These are phyloP conservation scores for Pestalotiopsis sp. DNA, from an alignment of 2,329 filamentous ascomycete genomes.

Conservation along the genomic window DNA sequence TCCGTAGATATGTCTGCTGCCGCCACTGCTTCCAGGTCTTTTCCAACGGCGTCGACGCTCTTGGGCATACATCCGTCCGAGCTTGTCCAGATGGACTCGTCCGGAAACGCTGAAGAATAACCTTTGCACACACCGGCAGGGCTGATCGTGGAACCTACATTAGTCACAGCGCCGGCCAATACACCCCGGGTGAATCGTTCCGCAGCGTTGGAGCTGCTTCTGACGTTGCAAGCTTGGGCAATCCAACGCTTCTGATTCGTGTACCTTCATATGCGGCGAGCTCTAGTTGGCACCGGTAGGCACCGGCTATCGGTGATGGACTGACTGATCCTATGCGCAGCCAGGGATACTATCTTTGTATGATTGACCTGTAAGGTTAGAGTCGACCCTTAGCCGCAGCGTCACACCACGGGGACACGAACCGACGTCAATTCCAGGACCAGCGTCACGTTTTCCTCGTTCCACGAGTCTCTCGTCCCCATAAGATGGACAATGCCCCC, in stretches of 20 bases:
- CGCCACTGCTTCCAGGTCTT: too few species aligned
- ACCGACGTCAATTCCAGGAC: conserved; percentile 5
- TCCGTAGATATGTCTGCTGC: too few species aligned
- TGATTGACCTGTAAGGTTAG: not conserved
- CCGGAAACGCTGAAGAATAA: not conserved
- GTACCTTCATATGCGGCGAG: not conserved
- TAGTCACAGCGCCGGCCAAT: not conserved
- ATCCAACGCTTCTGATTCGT: conserved; percentile 10
- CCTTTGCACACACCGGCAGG: not conserved
- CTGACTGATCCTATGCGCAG: not conserved
- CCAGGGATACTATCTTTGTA: not conserved
- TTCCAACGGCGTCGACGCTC: too few species aligned
- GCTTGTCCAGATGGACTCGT: not conserved
- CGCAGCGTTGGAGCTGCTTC: not conserved
- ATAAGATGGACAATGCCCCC: conserved; percentile 2
- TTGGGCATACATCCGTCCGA: too few species aligned
- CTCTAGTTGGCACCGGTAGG: conserved; percentile 1
- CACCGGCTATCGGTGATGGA: conserved; percentile 10
- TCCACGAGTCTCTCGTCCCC: not conserved
- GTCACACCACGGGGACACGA: conserved; percentile 10
- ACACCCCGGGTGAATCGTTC: not conserved
- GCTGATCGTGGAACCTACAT: not conserved
- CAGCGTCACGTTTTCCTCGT: not conserved
- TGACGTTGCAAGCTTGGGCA: conserved; percentile 12
- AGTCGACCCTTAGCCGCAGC: conserved; percentile 5